Base-by-base conservation (phyloP, 352 stramenopile species). In the Bremia lactucae region DNA sequence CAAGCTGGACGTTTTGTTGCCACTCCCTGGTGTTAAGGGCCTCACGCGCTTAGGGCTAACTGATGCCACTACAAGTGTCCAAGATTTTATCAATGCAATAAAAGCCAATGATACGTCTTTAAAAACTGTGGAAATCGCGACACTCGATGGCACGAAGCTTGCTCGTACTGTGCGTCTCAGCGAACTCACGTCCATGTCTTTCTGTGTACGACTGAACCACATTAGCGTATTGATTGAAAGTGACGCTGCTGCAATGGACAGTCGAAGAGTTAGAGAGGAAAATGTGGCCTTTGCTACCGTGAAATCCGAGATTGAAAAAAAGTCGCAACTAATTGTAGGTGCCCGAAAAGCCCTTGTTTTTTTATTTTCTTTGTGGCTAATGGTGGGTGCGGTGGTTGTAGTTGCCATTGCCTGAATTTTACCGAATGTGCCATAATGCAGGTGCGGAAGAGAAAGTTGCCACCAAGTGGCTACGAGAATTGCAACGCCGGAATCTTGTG, bases 391-490 rank as follows among this genome's bases (percentile, higher is more conserved):
- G 52, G 15, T 42, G 20, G 24, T 22, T 42, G 9, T 50, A 89
- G 77, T 52, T 89, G 42, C 72, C 77, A 6, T 37, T 89, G 31
- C 37, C 47, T 14, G 74, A 89, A 46, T 89, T 71, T 45, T 89
- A 86, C 49, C 37, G 62, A 36, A 79, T 86, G 47, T 89, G 77
- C 41, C 60, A 81, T 19, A 78, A 78, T 36, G 72, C 68, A 0
- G 74, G 77, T 6, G 74, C 69, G 1, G 77, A 87, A 28, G 62
- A 86, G 46, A 55, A 59, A 0, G 71, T 85, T 21, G 75, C 74
- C 23, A 78, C 76, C 48, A 87, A 83, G 49, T 89, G 77, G 77
- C 53, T 89, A 4, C 54, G 72, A 18, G 75, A 87, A 37, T 49
- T 89, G 39, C 74, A 89, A 44, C 72, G 75, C 29, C 71, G 77